A percentile compares a stretch with the other conserved stretches of the same genome.
Evolutionary conservation across 495 filamentous ascomycete species (phyloP).

Genomic region (Penicillium paradoxum): DNA sequence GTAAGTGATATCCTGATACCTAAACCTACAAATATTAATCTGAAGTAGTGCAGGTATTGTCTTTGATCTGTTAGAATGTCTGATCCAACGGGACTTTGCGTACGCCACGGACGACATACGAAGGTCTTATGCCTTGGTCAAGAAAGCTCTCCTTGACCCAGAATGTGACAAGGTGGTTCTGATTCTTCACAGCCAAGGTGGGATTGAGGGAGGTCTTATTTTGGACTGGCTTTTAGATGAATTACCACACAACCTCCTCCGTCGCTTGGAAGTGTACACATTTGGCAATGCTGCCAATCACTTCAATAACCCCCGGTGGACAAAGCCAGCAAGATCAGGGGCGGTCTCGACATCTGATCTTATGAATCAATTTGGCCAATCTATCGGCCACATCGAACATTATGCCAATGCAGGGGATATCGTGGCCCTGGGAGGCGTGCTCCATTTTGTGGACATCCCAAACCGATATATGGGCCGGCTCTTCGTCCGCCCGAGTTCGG

Average conservation of each 20-base stretch:
- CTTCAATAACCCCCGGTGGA: conserved; percentile 71
- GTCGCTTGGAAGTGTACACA: conserved; percentile 77
- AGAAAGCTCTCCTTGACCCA: conserved; percentile 31
- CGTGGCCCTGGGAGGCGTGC: conserved; percentile 69
- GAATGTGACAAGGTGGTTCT: conserved; percentile 67
- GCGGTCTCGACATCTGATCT: background rate
- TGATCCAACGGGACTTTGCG: conserved; percentile 69
- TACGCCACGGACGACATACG: conserved; percentile 70
- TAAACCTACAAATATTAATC: background rate
- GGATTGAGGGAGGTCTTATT: conserved; percentile 67
- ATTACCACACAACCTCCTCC: conserved; percentile 59
- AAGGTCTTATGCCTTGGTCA: conserved; percentile 27
- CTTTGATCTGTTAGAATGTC: conserved; percentile 71
- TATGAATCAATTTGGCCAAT: conserved; percentile 11
- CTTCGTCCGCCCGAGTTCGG: conserved; percentile 60
- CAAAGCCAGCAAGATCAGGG: conserved; percentile 9
- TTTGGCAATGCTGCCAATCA: conserved; percentile 84
- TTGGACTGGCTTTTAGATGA: conserved; percentile 78
- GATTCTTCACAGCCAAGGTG: conserved; percentile 78
- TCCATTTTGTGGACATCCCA: conserved; percentile 50
- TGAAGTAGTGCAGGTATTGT: conserved; percentile 49
- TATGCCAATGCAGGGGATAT: conserved; percentile 76
- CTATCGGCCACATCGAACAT: conserved; percentile 74
- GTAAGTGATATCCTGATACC: conserved; percentile 22
- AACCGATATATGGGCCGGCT: conserved; percentile 70